Evolutionary conservation across 129 eudicot genomes (phyloP), one percentile per base, ranked within the genome.

Genomic region (Ambrosia trifida): DNA sequence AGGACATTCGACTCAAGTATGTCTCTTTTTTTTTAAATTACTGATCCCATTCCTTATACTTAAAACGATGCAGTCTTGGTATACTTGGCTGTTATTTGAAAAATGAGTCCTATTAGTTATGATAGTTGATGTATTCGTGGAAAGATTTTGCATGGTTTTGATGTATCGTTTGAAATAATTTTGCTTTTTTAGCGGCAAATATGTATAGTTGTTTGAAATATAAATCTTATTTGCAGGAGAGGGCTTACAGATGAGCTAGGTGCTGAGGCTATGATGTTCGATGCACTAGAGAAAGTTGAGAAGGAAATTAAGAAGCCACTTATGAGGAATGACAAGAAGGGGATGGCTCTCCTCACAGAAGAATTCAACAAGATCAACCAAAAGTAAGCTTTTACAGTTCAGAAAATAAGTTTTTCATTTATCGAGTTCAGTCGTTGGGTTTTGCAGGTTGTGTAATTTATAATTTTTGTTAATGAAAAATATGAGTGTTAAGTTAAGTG

Each of bases 1-100:
- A 87, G 86, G 99, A 94, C 77, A 87, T 94, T 5, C 76, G 97
- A 43, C 74, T 81, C 73, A 94, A 89, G 99, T 94, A 82, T 49
- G 90, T 75, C 2, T 14, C 32, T 3, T 8, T 68, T 52, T 36
- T 44, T 32, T 0, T 5, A 5, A 40, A 40, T 40, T 40, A 40
- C 44, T 10, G 12, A 13, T 57, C 30, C 35, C 36, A 62, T 30
- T 28, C 6, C 50, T 46, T 11, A 0, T 0, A 46, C 16, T 46
- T 46, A 11, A 46, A 46, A 46, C 12, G 52, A 11, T 46, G 1
- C 12, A 2, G 16, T 46, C 14, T 46, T 46, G 52, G 52, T 46
- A 38, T 38, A 38, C 43, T 38, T 8, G 43, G 43, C 5, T 40
- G 1, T 40, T 40, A 40, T 40, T 49, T 49, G 16, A 49, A 49